A percentile compares a stretch with the other conserved stretches of the same genome.
These are phyloP conservation scores for Trametes hirsuta DNA, from an alignment of 1,284 basidiomycete genomes.

Conservation along the genomic window DNA sequence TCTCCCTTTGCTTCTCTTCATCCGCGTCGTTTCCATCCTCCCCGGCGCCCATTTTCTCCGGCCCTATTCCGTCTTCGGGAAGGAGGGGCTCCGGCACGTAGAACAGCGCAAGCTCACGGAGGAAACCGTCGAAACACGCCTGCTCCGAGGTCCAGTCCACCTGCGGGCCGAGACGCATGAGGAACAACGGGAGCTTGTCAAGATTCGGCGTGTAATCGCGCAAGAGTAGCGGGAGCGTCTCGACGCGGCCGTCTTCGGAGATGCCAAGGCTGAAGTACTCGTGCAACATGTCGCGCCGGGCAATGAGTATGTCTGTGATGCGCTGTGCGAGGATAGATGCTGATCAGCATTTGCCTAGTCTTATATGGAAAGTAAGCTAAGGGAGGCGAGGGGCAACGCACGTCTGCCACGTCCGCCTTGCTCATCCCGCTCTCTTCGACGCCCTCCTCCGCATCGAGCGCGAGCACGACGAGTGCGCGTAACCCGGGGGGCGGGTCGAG, in stretches of 20 bases:
- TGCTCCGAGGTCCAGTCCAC: conserved; percentile 89
- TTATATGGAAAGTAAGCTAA: neutral
- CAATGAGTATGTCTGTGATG: conserved; percentile 59
- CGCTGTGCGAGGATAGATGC: conserved; percentile 43
- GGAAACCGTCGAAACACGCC: conserved; percentile 84
- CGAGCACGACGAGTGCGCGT: conserved; percentile 74
- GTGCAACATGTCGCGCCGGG: conserved; percentile 81
- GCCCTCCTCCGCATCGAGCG: conserved; percentile 74
- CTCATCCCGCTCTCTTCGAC: conserved; percentile 51
- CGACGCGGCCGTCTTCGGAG: conserved; percentile 63
- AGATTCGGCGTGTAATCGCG: conserved; percentile 86
- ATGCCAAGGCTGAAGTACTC: conserved; percentile 92
- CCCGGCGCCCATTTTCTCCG: neutral
- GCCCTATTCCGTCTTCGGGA: conserved; percentile 7
- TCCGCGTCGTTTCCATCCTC: neutral
- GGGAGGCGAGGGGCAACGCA: conserved; percentile 41
- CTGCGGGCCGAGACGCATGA: conserved; percentile 87
- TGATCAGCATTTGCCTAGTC: neutral
- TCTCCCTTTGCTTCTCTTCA: conserved; percentile 59
- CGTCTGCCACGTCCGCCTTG: conserved; percentile 71
- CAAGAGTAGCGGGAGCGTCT: conserved; percentile 81
- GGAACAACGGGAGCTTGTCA: conserved; percentile 82
- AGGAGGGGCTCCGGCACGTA: conserved; percentile 69
- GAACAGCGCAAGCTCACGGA: conserved; percentile 91
- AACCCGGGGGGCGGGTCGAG: conserved; percentile 85